These are phyloP conservation scores for Gossypium aridum DNA, from an alignment of 441 rosid species.

Conservation along the genomic window DNA sequence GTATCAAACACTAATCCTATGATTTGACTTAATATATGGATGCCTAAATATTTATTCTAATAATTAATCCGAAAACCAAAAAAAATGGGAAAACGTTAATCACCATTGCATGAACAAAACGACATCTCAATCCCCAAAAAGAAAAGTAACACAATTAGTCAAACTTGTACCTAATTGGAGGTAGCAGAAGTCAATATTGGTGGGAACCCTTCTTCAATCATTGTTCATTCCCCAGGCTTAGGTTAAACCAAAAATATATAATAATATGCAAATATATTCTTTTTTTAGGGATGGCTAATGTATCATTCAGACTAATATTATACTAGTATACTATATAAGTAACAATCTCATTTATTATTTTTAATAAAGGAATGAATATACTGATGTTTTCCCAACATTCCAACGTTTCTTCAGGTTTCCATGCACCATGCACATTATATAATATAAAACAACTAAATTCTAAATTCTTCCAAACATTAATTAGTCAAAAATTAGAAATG, in stretches of 20 bases:
- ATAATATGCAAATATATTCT: background rate
- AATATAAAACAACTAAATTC: background rate
- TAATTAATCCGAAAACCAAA: too few relatives aligned
- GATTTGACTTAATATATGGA: too few relatives aligned
- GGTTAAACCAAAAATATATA: background rate
- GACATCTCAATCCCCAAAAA: slow-evolving; percentile 17
- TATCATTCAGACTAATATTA: background rate
- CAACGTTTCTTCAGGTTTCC: background rate
- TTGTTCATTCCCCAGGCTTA: slow-evolving; percentile 26
- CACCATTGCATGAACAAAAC: background rate
- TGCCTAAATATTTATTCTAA: too few relatives aligned
- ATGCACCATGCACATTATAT: background rate
- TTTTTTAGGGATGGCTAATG: too few relatives aligned
- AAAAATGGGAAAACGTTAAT: background rate
- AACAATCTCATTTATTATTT: background rate
- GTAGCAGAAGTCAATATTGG: slow-evolving; percentile 37
- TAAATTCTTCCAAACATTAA: background rate
- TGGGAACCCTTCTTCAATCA: slow-evolving; percentile 51
- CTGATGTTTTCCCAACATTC: background rate
- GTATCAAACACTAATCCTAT: too few relatives aligned
- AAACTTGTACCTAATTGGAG: slow-evolving; percentile 56
- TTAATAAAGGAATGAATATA: background rate
- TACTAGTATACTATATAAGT: background rate
- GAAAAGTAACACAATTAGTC: slow-evolving; percentile 32
- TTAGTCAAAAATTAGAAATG: background rate